Base-by-base conservation (phyloP, 768 basidiomycete genomes). In the Lentinus brumalis region DNA sequence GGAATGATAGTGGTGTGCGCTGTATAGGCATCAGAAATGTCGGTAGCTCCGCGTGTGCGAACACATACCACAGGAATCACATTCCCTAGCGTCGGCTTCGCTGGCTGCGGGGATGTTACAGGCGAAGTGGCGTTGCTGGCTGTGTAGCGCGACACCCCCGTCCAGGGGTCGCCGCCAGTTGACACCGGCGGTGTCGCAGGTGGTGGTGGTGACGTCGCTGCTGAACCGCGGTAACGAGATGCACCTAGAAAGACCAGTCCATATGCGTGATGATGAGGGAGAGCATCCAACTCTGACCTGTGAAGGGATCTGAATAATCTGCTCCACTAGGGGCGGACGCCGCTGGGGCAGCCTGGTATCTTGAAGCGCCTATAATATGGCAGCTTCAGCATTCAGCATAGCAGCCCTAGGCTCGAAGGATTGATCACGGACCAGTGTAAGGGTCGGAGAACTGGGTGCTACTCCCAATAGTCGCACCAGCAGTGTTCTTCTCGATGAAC, bases 401-500 rank as follows among this genome's bases (percentile, higher is more conserved):
- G 6, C 42, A 26, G 29, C 11, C 8, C 29, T 16, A 41, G 15
- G 8, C 7, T 30, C 8, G 14, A 7, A 30, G 3, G 29, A 31
- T 41, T 35, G 9, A 29, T 29, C 5, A 50, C 72, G 62, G 71
- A 83, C 96, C 96, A 62, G 96, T 98, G 74, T 83, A 98, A 5
- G 96, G 96, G 71, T 98, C 96, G 21, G 87, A 83, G 69, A 82
- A 93, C 50, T 86, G 82, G 46, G 72, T 77, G n/a, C 77, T 70
- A 14, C 78, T 77, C 42, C 89, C 88, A 10, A 98, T 75, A 55
- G 80, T 87, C 21, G 92, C 86, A 1, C 92, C 92, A 4, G 81
- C 77, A 0, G 95, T 91, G 65, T 95, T 97, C 74, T 91, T 91
- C 74, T 97, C 91, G 55, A 99, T 98, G 75, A 98, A 98, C 56